phyloP scores from a whole-genome alignment of 495 filamentous ascomycete genomes.

The Xylaria castorea region DNA sequence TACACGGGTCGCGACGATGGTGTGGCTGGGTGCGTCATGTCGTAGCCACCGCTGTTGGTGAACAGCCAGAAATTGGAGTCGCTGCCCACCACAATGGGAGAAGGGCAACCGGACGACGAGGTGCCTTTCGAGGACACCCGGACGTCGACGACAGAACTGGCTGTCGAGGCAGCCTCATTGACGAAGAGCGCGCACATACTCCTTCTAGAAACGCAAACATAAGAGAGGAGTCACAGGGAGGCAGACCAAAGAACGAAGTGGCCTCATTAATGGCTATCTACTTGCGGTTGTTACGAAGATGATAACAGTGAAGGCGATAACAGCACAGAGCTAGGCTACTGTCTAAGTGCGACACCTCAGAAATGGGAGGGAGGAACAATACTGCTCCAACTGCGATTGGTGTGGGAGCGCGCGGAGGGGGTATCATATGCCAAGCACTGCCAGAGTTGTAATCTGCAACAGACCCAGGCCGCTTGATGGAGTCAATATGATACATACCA shows the following conservation, averaged over 20 bases:
- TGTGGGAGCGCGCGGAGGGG: neutral
- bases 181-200: neutral
- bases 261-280: neutral
- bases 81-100: constrained; percentile 2
- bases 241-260: neutral
- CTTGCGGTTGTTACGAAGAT: neutral
- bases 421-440: neutral
- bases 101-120: neutral
- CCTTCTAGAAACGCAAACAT: neutral
- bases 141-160: neutral
- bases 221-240: neutral
- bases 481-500: neutral
- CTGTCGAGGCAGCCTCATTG: neutral
- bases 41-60: constrained; percentile 6
- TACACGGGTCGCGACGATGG: constrained; percentile 17
- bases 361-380: neutral
- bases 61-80: constrained; percentile 23
- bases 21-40: constrained; percentile 20
- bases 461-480: neutral
- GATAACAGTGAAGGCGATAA: neutral
- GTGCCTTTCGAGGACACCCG: neutral
- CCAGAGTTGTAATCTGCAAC: neutral
- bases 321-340: neutral
- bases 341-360: no score
- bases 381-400: neutral